Base-by-base conservation (phyloP, 345 rosid species). In the Limnanthes douglasii region DNA sequence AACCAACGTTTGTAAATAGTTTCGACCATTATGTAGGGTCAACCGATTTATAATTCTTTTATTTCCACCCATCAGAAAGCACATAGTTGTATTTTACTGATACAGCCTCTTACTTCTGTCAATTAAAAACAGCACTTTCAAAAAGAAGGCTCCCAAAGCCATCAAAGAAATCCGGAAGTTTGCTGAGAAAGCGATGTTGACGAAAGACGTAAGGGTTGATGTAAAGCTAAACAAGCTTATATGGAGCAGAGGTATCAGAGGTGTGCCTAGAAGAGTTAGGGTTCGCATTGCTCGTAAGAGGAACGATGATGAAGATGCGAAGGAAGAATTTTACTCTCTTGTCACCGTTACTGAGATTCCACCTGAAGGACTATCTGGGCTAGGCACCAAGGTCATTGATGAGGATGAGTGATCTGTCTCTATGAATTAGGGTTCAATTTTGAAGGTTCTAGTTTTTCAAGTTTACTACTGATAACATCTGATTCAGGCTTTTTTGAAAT, bases 121-220 rank as follows among this genome's bases (percentile, higher is more conserved):
- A n/a, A n/a, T n/a, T n/a, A n/a, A n/a, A n/a, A 9, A 31, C 62
- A 78, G 94, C 44, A 82, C 85, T 5, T 78, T 82, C 61, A 82
- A 82, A 72, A 78, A 82, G 90, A 77, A 78, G 67, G 94, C 94
- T 15, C 85, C 94, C 8, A 82, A 73, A 40, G 90, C 90, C 2
- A 77, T 82, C 3, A 81, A 81, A 63, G 94, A 77, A 40, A 68
- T 81, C 30, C 73, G 81, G 58, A 73, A 77, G 64, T 82, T 77
- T 45, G 78, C 90, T 0, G 81, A 82, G 37, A 74, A 77, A 50
- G 85, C 76, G 1, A 78, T 82, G 85, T 64, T 64, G 0, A 74
- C 90, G 0, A 58, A 59, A 15, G 85, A 77, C 36, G 82, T 74
- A 0, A 71, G 94, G 11, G 82, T 82, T 1, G 90, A 77, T 41